Evolutionary conservation across 331 rosid species (phyloP), one percentile per base, ranked within the genome.

Genomic region (Malus hybrid): DNA sequence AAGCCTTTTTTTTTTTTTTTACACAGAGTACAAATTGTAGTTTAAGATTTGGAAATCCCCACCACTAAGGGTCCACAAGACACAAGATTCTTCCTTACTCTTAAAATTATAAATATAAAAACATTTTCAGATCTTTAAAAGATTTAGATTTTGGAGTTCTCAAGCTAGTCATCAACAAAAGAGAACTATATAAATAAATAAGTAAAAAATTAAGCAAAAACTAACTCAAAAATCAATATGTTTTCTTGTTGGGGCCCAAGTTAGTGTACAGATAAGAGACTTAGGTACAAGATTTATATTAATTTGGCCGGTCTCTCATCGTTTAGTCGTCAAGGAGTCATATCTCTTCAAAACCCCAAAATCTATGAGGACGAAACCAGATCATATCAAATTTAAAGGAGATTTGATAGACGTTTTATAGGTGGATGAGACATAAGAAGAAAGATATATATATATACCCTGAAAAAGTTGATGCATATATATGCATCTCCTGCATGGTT

Each of bases 111-210:
- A 72, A 8, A 11, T 63, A 15, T 39, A 42, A 65, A 56, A 80
- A 76, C 42, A 55, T 36, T 56, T 74, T 65, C 67, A 74, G 88
- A 88, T 88, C 86, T 20, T 9, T 80, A 73, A 76, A 85, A 86
- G 93, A 86, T 88, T 83, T 82, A 65, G 67, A 67, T 74, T 82
- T 82, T 85, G 87, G 90, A 85, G 52, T 52, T 85, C 78, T 72
- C 73, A 70, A 69, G 61, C 75, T 67, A 73, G 46, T 65, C 6
- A 31, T 36, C 18, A 39, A 39, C 46, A 39, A 39, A 39, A 39
- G 46, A 39, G 46, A 39, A 39, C 46, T 39, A 39, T 39, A 39
- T 39, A 39, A 36, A n/a, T 46, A n/a, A 66, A 19, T 52, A 16
- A 52, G 57, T 52, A 18, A 52, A 52, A 15, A 52, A 52, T 2